Percentiles rank a stretch among this genome's conserved stretches.
phyloP scores from a whole-genome alignment of 2,329 filamentous ascomycete genomes.

The Paraphoma sp. region DNA sequence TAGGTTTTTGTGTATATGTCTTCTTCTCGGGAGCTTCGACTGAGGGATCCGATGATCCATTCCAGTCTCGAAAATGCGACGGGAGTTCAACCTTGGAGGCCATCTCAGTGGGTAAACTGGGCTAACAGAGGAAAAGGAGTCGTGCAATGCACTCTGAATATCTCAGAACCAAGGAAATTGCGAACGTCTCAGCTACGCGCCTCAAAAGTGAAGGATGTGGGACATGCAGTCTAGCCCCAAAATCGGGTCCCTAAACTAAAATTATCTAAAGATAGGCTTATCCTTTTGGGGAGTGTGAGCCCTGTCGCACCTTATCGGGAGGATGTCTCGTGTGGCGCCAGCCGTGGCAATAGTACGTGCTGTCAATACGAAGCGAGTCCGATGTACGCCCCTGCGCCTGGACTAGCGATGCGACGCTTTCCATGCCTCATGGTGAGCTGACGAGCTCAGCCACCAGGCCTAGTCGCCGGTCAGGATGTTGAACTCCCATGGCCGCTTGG shows the following conservation, averaged over 20 bases:
- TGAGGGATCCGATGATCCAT: not conserved
- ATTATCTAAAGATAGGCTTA: not conserved
- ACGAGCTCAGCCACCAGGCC: not conserved
- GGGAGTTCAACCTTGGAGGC: constrained; percentile 1
- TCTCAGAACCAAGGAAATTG: not conserved
- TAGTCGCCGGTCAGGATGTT: not conserved
- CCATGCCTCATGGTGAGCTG: not conserved
- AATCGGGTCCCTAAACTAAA: not conserved
- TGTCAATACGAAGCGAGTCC: not conserved
- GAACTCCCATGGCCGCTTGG: not conserved
- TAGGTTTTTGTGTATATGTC: not conserved
- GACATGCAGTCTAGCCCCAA: not conserved
- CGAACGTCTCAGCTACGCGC: not conserved
- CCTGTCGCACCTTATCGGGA: not conserved
- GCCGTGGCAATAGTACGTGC: not conserved
- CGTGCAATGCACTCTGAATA: not conserved
- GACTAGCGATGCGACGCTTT: not conserved
- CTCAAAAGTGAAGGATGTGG: not conserved
- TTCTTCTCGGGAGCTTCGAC: not conserved
- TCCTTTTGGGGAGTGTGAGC: not conserved
- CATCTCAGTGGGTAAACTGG: not conserved
- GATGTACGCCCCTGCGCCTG: not conserved
- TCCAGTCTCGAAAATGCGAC: constrained; percentile 1
- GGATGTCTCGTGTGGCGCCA: not conserved
- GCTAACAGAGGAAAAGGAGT: not conserved